Conservation (phyloP, 345 rosid species). For the Chamaenerion angustifolium region DNA sequence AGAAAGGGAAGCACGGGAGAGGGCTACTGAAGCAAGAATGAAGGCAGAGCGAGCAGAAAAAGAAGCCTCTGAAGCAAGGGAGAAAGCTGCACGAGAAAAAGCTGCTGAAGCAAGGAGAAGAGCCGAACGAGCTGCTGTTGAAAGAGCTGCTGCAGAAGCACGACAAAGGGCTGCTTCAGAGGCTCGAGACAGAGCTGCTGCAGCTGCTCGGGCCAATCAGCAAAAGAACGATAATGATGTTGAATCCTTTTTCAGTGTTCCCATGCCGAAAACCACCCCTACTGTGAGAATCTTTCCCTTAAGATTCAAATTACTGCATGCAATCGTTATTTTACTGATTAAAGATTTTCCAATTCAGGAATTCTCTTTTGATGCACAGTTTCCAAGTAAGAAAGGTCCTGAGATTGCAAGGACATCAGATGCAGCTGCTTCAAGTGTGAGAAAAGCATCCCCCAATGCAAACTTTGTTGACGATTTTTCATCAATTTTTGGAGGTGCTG, state of each 20-base stretch:
- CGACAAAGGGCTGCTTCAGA: slow-evolving; percentile 67
- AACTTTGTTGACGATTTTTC: slow-evolving; percentile 72
- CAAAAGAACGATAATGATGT: slow-evolving; percentile 64
- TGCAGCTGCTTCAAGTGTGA: slow-evolving; percentile 38
- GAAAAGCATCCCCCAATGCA: slow-evolving; percentile 66
- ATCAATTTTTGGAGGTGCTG: slow-evolving; percentile 81
- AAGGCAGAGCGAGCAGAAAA: slow-evolving; percentile 71
- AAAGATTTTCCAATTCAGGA: slow-evolving; percentile 32
- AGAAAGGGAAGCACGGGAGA: slow-evolving; percentile 34
- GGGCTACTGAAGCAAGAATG: slow-evolving; percentile 23
- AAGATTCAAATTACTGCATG: slow-evolving; percentile 7
- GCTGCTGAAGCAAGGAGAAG: slow-evolving; percentile 24
- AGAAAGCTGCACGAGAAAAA: slow-evolving; percentile 27
- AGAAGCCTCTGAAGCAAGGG: slow-evolving; percentile 48
- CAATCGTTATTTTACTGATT: neutral
- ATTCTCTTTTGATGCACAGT: slow-evolving; percentile 51
- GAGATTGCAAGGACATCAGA: slow-evolving; percentile 46
- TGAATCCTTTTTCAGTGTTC: slow-evolving; percentile 87
- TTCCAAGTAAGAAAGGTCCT: slow-evolving; percentile 46
- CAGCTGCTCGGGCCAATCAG: slow-evolving; percentile 37
- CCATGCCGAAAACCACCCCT: slow-evolving; percentile 61
- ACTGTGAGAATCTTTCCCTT: slow-evolving; percentile 31
- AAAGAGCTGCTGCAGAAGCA: slow-evolving; percentile 28
- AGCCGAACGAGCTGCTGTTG: slow-evolving; percentile 77
- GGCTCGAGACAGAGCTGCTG: slow-evolving; percentile 63